These are phyloP conservation scores for Stylosanthes scabra DNA, from an alignment of 331 rosid genomes.

Conservation along the genomic window DNA sequence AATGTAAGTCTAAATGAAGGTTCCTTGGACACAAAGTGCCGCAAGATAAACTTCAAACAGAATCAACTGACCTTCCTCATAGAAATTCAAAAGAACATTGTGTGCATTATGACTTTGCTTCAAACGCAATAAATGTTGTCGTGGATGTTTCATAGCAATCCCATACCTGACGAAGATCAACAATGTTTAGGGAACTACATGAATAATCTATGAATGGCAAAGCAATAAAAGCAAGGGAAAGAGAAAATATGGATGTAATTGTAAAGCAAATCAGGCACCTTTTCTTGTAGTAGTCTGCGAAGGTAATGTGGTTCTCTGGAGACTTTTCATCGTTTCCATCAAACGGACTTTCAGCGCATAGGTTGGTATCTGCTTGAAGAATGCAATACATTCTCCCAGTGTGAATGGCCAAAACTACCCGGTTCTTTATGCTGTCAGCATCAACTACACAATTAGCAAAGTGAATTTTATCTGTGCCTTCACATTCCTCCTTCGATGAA, in stretches of 20 bases:
- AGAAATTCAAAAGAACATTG: constrained; percentile 85
- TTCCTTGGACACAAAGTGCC: constrained; percentile 18
- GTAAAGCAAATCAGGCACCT: constrained; percentile 56
- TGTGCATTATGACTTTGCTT: constrained; percentile 95
- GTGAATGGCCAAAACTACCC: constrained; percentile 86
- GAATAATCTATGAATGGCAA: constrained; percentile 19
- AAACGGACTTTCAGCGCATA: constrained; percentile 83
- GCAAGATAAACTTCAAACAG: constrained; percentile 38
- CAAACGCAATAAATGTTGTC: constrained; percentile 78
- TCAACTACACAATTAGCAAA: constrained; percentile 64
- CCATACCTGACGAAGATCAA: constrained; percentile 65
- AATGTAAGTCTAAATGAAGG: constrained; percentile 3
- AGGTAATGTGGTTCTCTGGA: constrained; percentile 45
- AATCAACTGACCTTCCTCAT: constrained; percentile 71
- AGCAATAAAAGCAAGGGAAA: constrained; percentile 12
- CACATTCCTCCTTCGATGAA: constrained; percentile 48
- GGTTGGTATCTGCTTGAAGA: constrained; percentile 48
- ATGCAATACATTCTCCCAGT: constrained; percentile 83
- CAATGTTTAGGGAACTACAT: constrained; percentile 37
- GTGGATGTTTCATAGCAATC: constrained; percentile 67
- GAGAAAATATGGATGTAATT: neutral
- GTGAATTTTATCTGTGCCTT: constrained; percentile 47
- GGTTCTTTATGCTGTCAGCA: constrained; percentile 47
- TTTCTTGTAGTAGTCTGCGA: constrained; percentile 62
- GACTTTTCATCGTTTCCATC: constrained; percentile 57